Base-by-base conservation (phyloP, 768 basidiomycete genomes). In the Collybia sp. region DNA sequence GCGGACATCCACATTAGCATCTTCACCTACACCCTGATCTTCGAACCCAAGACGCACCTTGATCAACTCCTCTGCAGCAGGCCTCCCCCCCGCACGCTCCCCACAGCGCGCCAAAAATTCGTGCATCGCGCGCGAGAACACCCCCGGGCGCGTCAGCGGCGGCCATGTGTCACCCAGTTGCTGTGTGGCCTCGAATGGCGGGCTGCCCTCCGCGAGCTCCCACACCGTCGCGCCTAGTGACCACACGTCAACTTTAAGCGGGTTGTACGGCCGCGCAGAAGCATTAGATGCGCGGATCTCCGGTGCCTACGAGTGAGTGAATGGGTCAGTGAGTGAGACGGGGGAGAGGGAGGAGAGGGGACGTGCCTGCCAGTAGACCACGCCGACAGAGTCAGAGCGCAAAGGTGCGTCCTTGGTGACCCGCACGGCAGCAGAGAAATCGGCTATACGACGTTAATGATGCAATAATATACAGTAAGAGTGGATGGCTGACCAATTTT, bases 141-240 rank as follows among this genome's bases (percentile, higher is more conserved):
- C 61, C 40, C 80, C 74, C 6, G 83, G 78, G 15, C 78, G 70
- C 30, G 65, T 60, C 31, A 90, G 58, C 15, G 79, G 66, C 5
- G 88, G 88, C 80, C 83, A 88, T 3, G 80, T 76, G 18, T 80
- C 72, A 6, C 70, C 73, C 10, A 87, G 58, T 47, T 78, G 71
- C 43, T 79, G 73, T 0, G 76, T 68, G 45, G 79, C 74, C 3
- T 76, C 70, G 57, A 90, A 91, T 0, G 88, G 88, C 4, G 88
- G 88, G 43, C 77, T 71, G 5, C 81, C 77, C 57, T 91, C 76
- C 1, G 85, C 84, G 64, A 86, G 74, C 58, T 91, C 88, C 88
- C 88, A 90, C 0, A 87, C 74, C 0, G 88, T 91, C 0, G 88
- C 88, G 1, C 88, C 88, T 5, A 89, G 68, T 0, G 87, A 88